These are phyloP conservation scores for Termitomyces sp. DNA, from an alignment of 768 basidiomycete genomes.

Conservation along the genomic window DNA sequence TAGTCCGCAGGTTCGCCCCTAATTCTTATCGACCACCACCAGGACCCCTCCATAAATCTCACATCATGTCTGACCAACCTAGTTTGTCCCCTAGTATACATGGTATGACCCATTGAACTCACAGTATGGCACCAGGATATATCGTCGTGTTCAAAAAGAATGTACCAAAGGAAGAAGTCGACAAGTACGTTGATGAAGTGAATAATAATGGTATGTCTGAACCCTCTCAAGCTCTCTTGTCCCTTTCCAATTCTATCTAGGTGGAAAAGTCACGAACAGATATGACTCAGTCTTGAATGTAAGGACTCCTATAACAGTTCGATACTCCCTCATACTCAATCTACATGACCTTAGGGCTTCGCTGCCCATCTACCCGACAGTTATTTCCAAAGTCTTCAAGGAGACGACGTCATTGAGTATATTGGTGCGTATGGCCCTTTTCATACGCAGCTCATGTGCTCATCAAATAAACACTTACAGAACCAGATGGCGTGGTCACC, in stretches of 20 bases:
- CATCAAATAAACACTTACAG: conserved; percentile 18
- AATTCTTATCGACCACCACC: conserved; percentile 8
- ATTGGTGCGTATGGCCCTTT: conserved; percentile 31
- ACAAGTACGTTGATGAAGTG: conserved; percentile 34
- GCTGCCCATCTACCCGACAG: conserved; percentile 22
- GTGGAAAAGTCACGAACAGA: conserved; percentile 36
- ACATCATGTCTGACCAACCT: conserved; percentile 2
- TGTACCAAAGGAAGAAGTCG: conserved; percentile 34
- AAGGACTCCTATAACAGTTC: neutral
- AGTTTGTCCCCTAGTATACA: neutral
- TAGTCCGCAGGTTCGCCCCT: conserved; percentile 6
- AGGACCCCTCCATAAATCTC: neutral
- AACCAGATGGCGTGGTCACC: conserved; percentile 36
- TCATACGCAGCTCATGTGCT: neutral
- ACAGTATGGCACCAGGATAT: conserved; percentile 30
- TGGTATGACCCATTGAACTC: neutral
- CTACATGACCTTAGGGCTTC: conserved; percentile 19
- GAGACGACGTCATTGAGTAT: conserved; percentile 33
- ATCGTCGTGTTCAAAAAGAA: conserved; percentile 52
- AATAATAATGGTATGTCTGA: conserved; percentile 26
- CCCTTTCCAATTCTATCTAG: conserved; percentile 17
- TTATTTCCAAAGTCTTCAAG: conserved; percentile 26
- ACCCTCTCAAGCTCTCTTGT: neutral
- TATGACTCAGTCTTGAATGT: conserved; percentile 38
- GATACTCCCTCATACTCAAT: neutral